Evolutionary conservation across 352 stramenopile species (phyloP), one percentile per base, ranked within the genome.

Genomic region (Phytophthora pseudosyringae): DNA sequence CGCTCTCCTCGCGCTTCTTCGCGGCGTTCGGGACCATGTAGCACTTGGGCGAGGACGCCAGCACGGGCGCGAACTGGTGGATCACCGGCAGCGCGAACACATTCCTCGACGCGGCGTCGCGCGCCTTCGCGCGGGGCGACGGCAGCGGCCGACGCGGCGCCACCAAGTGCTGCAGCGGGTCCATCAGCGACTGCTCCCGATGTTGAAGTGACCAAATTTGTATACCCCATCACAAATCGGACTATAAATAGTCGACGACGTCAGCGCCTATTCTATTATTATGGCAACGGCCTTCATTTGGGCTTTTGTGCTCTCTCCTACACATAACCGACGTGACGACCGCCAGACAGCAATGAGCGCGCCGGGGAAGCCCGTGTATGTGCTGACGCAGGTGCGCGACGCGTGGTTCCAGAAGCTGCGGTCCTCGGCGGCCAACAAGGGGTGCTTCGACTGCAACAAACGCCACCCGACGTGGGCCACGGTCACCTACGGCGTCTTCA

Each of bases 401-500:
- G 81, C 86, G 46, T 96, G 81, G 73, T 96, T 96, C 76, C 88
- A 95, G 45, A 93, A 90, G 67, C 70, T 95, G 51, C 87, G 89
- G 56, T 75, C 77, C 53, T 69, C 71, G 16, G 77, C 78, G 18
- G 88, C 88, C 47, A 97, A 97, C 63, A 97, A 97, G 59, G 72
- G 86, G 57, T 99, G 96, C 78, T 99, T 99, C 72, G 96, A 99
- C 81, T 99, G 96, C 80, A 95, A 90, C 65, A 97, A 97, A 53
- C 86, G 92, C 32, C 98, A 98, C 73, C 96, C 96, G 36, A 97
- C 83, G 47, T 99, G 96, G 96, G 95, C 95, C 12, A 98, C 91
- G 1, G 94, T 97, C 58, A 97, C 90, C 13, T 99, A 98, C 73
- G 96, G 96, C 64, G 91, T 98, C 39, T 98, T 99, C 64, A 98